phyloP scores from a whole-genome alignment of 139 green algal species.

The Chlorella sp. region DNA sequence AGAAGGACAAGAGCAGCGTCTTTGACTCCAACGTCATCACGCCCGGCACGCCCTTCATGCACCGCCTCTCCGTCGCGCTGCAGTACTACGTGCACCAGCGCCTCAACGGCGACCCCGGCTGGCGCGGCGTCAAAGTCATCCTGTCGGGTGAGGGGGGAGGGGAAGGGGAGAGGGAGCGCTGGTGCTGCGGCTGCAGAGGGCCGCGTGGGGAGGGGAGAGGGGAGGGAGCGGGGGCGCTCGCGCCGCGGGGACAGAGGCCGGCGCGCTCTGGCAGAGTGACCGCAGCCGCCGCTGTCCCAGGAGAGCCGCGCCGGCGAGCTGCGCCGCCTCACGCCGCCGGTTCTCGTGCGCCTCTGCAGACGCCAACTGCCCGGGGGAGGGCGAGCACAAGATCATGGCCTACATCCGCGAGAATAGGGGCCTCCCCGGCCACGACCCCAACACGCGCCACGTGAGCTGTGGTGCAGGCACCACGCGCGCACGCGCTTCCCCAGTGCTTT shows the following conservation, averaged over 20 bases:
- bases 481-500: no score
- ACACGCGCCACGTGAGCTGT: conserved; percentile 51
- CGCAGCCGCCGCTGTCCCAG: no score
- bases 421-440: conserved; percentile 84
- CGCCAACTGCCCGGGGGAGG: conserved; percentile 94
- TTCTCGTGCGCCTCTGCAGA: conserved; percentile 88
- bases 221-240: no score
- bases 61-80: conserved; percentile 87
- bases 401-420: conserved; percentile 92
- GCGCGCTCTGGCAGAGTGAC: no score
- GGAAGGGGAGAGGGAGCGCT: no score
- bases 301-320: no score
- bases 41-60: conserved; percentile 98
- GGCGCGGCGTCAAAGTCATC: conserved; percentile 92
- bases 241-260: no score
- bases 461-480: conserved; percentile 85
- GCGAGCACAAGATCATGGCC: conserved; percentile 98
- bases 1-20: conserved; percentile 70
- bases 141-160: no score
- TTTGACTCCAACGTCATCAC: conserved; percentile 99
- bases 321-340: no score
- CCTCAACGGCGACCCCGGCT: conserved; percentile 91
- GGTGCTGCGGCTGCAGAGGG: no score
- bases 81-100: conserved; percentile 97
- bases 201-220: no score